Percentiles rank a stretch among this genome's conserved stretches.
Conservation (phyloP, 768 basidiomycete genomes). For the Tricholoma bakamatsutake region DNA sequence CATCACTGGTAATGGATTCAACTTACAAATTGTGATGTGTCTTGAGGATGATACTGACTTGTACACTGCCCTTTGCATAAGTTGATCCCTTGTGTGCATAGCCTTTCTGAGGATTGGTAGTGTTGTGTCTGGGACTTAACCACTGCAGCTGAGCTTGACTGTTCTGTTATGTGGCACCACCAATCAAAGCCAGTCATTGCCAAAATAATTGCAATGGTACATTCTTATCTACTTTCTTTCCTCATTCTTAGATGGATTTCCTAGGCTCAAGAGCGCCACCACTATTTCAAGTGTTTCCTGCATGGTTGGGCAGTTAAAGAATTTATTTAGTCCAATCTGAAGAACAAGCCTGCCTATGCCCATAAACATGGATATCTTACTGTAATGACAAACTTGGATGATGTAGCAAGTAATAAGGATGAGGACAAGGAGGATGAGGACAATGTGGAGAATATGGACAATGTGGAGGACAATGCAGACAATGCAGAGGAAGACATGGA, state of each 20-base stretch:
- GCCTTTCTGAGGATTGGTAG: constrained; percentile 1
- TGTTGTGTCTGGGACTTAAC: background rate
- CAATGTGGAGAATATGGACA: background rate
- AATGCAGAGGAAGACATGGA: background rate
- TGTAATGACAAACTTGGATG: background rate
- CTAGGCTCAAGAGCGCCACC: background rate
- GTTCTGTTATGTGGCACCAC: background rate
- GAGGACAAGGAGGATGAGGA: background rate
- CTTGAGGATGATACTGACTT: background rate
- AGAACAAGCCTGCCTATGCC: background rate
- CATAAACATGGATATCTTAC: background rate
- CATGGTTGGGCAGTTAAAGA: background rate
- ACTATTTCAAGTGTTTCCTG: background rate
- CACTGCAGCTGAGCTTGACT: background rate
- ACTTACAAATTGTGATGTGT: background rate
- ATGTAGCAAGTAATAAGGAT: background rate
- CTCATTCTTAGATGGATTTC: background rate
- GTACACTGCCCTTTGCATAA: background rate
- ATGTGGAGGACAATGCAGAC: background rate
- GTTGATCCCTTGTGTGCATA: background rate
- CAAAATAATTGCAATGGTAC: constrained; percentile 1
- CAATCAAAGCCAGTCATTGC: background rate
- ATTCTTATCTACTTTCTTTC: background rate
- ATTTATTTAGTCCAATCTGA: background rate
- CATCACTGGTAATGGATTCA: background rate